phyloP scores from a whole-genome alignment of 2,329 filamentous ascomycete species.

The Mariannaea sp. region DNA sequence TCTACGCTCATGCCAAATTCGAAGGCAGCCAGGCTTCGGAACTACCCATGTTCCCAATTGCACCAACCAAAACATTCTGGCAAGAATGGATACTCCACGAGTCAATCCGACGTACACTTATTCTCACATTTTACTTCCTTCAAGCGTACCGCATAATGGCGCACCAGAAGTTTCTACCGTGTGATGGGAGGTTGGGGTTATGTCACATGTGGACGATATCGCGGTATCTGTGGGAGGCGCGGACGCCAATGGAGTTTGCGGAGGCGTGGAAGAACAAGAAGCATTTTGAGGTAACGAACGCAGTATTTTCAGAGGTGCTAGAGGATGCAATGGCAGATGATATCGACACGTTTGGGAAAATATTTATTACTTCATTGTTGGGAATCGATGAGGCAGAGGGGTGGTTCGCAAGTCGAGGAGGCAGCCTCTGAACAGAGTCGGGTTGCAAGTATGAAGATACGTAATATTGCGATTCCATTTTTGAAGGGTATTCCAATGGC shows the following conservation, averaged over 20 bases:
- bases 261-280: conserved; percentile 44
- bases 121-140: conserved; percentile 54
- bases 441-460: no score
- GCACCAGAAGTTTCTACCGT: conserved; percentile 32
- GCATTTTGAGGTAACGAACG: conserved; percentile 44
- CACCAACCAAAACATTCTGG: conserved; percentile 53
- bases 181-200: conserved; percentile 39
- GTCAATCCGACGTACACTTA: conserved; percentile 56
- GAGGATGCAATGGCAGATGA: conserved; percentile 46
- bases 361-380: conserved; percentile 40
- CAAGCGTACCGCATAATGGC: conserved; percentile 45
- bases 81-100: conserved; percentile 57
- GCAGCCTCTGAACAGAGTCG: conserved; percentile 5
- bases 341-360: conserved; percentile 50
- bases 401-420: conserved; percentile 40
- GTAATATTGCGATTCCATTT: no score
- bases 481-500: no score
- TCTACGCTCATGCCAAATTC: conserved; percentile 43
- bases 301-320: conserved; percentile 36
- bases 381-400: conserved; percentile 42
- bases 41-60: conserved; percentile 44
- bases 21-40: conserved; percentile 28
- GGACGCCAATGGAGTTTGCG: conserved; percentile 44
- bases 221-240: conserved; percentile 46
- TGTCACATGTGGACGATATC: conserved; percentile 49